Conservation (phyloP, 2,329 filamentous ascomycete genomes). For the Setomelanomma holmii region DNA sequence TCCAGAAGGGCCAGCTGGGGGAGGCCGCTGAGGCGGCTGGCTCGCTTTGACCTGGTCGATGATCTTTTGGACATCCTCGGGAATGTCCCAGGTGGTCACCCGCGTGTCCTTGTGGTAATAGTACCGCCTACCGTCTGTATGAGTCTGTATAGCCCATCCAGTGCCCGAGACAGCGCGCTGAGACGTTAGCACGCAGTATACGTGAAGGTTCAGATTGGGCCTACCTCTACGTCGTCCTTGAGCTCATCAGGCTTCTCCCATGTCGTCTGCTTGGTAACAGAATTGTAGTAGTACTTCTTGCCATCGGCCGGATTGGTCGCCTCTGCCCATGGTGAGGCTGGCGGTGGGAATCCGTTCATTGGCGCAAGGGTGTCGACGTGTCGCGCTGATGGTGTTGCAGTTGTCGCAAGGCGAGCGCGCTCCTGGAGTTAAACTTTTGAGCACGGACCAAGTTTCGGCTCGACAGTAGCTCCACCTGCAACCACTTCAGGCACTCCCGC, state of each 20-base stretch:
- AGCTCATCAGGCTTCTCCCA: constrained; percentile 94
- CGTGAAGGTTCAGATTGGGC: constrained; percentile 17
- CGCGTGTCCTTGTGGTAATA: constrained; percentile 93
- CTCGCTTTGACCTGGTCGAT: constrained; percentile 74
- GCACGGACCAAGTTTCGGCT: constrained; percentile 8
- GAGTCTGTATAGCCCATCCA: constrained; percentile 90
- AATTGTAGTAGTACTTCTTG: constrained; percentile 89
- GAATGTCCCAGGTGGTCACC: constrained; percentile 94
- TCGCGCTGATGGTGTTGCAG: constrained; percentile 7
- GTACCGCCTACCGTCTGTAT: constrained; percentile 86
- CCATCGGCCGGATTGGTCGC: constrained; percentile 79
- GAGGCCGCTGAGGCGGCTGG: constrained; percentile 51
- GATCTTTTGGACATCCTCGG: constrained; percentile 72
- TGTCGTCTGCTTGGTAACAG: constrained; percentile 83
- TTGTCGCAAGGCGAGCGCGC: constrained; percentile 6
- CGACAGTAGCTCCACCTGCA: constrained; percentile 4
- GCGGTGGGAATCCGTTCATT: constrained; percentile 66
- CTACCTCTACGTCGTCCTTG: constrained; percentile 82
- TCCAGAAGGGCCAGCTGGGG: constrained; percentile 51
- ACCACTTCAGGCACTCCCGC: constrained; percentile 14
- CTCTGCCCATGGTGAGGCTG: constrained; percentile 72
- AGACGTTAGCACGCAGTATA: constrained; percentile 16
- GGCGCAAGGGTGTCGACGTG: constrained; percentile 15
- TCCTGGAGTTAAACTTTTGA: constrained; percentile 9
- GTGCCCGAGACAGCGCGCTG: constrained; percentile 82